Base-by-base conservation (phyloP, 1,139 yeast species). In the Yamadazyma diddensiae region DNA sequence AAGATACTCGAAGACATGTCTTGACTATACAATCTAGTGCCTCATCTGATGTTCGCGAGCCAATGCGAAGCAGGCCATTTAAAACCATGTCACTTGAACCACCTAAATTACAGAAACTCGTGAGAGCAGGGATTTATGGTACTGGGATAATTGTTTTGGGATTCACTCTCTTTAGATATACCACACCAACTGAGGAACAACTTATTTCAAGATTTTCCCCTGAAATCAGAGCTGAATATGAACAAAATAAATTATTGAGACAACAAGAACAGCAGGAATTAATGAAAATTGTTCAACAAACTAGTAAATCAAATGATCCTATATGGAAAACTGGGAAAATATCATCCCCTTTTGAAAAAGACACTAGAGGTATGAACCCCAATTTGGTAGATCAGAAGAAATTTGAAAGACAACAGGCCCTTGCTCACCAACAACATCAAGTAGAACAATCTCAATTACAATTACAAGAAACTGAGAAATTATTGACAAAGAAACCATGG, bases 131-230 rank as follows among this genome's bases (percentile, higher is more conserved):
- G 77, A n/a, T 69, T 72, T 11, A 77, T 74, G 6, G 82, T 83
- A 10, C 29, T 10, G 76, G 75, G 20, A 79, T 87, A 15, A 63
- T 84, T 9, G 84, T 81, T 2, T 50, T 77, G 0, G 96, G 96
- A 6, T 75, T 79, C 2, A 42, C 83, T 4, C 62, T 82, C 16
- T 82, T 61, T 59, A 80, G 77, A 41, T 83, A 76, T 53, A 77
- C 90, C 3, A 81, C 87, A 0, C 96, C 96, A 2, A 73, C 92
- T 0, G 95, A 86, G 46, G 95, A 87, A 46, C 74, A 88, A 51
- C 59, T 88, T 34, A 72, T 88, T 27, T 76, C 79, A 13, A 59
- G 72, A 32, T 72, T 88, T 45, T 84, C 95, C 3, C 97, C 97
- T 0, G 95, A 88, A 51, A 63, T 87, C 30, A 68, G 88, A 42